These are phyloP conservation scores for Jaltomata sinuosa DNA, from an alignment of 257 asterid species.

Conservation along the genomic window DNA sequence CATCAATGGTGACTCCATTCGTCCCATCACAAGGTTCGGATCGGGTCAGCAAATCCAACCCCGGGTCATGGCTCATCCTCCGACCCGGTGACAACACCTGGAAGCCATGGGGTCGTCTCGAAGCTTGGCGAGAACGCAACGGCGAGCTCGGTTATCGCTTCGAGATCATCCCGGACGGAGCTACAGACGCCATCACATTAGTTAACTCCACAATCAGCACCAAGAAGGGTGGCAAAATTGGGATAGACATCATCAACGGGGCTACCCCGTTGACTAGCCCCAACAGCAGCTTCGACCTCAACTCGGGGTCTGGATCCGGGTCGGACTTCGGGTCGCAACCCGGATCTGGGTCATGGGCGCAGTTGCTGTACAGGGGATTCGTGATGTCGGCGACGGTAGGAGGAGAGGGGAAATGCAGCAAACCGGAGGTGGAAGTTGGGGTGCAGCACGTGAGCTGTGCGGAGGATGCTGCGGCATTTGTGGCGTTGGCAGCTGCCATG, in stretches of 20 bases:
- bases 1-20: slow-evolving; percentile 96
- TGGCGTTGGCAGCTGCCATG: slow-evolving; percentile 95
- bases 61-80: slow-evolving; percentile 97
- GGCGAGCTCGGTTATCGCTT: slow-evolving; percentile 73
- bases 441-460: slow-evolving; percentile 88
- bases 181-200: slow-evolving; percentile 55
- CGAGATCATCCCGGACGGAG: slow-evolving; percentile 79
- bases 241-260: slow-evolving; percentile 67
- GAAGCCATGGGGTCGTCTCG: slow-evolving; percentile 98
- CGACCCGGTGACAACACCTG: slow-evolving; percentile 78
- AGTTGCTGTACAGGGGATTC: slow-evolving; percentile 63
- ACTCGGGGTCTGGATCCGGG: slow-evolving; percentile 48
- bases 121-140: slow-evolving; percentile 69
- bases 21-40: slow-evolving; percentile 82
- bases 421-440: slow-evolving; percentile 90
- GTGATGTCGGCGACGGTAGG: slow-evolving; percentile 83
- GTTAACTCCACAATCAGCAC: slow-evolving; percentile 53
- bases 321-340: slow-evolving; percentile 53
- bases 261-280: slow-evolving; percentile 76
- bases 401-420: slow-evolving; percentile 61
- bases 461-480: slow-evolving; percentile 96
- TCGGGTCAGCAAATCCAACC: slow-evolving; percentile 71
- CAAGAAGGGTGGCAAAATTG: slow-evolving; percentile 61
- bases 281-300: slow-evolving; percentile 72
- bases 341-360: slow-evolving; percentile 89